A percentile compares a stretch with the other conserved stretches of the same genome.
Evolutionary conservation across 163 green algal species (phyloP).

Genomic region (Scenedesmus sp.): DNA sequence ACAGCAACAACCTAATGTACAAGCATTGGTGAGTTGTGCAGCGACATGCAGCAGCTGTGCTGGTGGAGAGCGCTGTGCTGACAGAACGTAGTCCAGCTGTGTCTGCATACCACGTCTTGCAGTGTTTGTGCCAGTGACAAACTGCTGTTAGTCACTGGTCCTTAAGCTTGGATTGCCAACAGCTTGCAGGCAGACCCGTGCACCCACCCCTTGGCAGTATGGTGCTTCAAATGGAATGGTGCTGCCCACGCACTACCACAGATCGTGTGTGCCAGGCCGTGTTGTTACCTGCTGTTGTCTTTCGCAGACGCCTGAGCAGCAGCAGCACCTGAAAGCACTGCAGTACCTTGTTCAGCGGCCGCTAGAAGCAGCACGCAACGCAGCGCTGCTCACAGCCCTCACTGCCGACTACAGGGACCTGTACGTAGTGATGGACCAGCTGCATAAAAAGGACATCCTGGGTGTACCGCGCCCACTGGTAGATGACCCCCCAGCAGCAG

Average conservation of each 20-base stretch:
- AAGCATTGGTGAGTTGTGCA: background rate
- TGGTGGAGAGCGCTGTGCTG: background rate
- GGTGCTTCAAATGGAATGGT: background rate
- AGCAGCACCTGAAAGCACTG: constrained; percentile 27
- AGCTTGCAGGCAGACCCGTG: background rate
- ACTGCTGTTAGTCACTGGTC: background rate
- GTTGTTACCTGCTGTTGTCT: background rate
- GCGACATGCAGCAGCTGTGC: background rate
- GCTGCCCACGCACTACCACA: background rate
- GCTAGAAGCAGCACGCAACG: constrained; percentile 33
- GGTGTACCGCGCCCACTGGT: constrained; percentile 44
- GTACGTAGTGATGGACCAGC: constrained; percentile 44
- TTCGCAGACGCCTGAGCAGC: constrained; percentile 47
- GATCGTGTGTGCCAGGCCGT: background rate
- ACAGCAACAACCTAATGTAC: background rate
- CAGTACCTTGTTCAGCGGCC: constrained; percentile 44
- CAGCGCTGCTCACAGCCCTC: constrained; percentile 44
- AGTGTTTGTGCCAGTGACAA: background rate
- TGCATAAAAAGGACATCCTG: constrained; percentile 55
- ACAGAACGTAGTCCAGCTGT: background rate
- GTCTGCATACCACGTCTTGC: background rate
- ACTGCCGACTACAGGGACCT: constrained; percentile 49
- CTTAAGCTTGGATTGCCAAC: background rate
- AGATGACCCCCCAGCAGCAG: constrained; percentile 39
- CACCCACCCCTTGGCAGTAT: background rate